A percentile compares a stretch with the other conserved stretches of the same genome.
Evolutionary conservation across 768 basidiomycete genomes (phyloP).

Genomic region (Chlorophyllum brunneum): DNA sequence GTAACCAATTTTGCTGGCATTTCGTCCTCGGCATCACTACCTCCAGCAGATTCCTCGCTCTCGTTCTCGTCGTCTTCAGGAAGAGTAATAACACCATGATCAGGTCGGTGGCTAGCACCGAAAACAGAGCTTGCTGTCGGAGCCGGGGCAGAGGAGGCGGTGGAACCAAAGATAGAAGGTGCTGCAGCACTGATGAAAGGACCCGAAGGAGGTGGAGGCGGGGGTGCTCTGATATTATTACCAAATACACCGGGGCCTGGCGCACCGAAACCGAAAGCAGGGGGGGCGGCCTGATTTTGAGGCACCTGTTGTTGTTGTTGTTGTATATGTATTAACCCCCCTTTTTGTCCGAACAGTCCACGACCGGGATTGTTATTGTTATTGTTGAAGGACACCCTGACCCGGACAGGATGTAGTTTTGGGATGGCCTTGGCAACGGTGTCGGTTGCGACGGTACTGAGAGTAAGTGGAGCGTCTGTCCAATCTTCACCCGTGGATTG

Average conservation of each 20-base stretch:
- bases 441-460: conserved; percentile 47
- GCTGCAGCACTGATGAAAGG: too few relatives aligned
- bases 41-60: not conserved
- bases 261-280: too few relatives aligned
- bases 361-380: not conserved
- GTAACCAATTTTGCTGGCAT: conserved; percentile 38
- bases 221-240: not conserved
- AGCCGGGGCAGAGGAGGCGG: not conserved
- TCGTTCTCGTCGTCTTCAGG: not conserved
- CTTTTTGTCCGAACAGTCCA: not conserved
- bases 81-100: not conserved
- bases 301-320: conserved; percentile 18
- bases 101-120: not conserved
- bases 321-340: conserved; percentile 5
- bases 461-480: conserved; percentile 42
- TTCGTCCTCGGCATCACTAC: not conserved
- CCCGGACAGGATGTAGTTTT: conserved; percentile 26
- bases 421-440: conserved; percentile 31
- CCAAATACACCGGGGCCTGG: too few relatives aligned
- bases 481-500: conserved; percentile 64
- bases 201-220: not conserved
- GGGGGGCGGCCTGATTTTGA: too few relatives aligned
- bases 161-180: not conserved
- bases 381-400: conserved; percentile 18
- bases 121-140: not conserved